Base-by-base conservation (phyloP, 169 alveolate genomes). In the Cryptosporidium meleagridis region DNA sequence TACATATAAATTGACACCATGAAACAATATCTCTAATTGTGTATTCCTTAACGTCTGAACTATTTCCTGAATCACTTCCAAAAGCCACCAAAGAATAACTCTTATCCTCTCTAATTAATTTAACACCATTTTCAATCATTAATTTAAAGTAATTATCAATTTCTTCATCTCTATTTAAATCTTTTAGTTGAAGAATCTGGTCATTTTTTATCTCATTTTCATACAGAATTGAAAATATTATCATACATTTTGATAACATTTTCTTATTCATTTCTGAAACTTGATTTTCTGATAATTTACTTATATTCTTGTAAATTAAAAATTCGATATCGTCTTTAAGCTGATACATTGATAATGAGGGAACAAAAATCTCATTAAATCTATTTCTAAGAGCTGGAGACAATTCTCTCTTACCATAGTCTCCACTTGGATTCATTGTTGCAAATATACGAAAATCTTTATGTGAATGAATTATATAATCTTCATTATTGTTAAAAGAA, bases 341-440 rank as follows among this genome's bases (percentile, higher is more conserved):
- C 18, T 84, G 58, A 31, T 62, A 70, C 18, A 69, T 61, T 61
- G 85, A 69, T 21, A 84, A 41, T 26, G 59, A 29, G 1, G 85
- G 96, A 21, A 98, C 98, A 92, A 95, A 99, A 55, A 98, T 96
- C 93, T 98, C 99, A 10, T 99, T 98, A 85, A 99, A 97, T 44
- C 99, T 95, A 89, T 98, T 97, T 69, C 99, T 95, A 72, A 99
- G 94, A 31, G 99, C 99, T 41, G 99, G 99, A 39, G 99, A 96
- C 23, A 99, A 95, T 92, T 99, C 99, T 91, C 98, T 97, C 95
- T 99, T 99, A 23, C 99, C 99, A 92, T 96, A 98, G 93, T 98
- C 99, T 29, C 99, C 99, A 39, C 99, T 97, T 45, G 99, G 99
- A 91, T 98, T 98, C 99, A 99, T 99, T 18, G 99, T 98, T n/a